Conservation (phyloP, 257 asterid species). For the Fraxinus anomala region DNA sequence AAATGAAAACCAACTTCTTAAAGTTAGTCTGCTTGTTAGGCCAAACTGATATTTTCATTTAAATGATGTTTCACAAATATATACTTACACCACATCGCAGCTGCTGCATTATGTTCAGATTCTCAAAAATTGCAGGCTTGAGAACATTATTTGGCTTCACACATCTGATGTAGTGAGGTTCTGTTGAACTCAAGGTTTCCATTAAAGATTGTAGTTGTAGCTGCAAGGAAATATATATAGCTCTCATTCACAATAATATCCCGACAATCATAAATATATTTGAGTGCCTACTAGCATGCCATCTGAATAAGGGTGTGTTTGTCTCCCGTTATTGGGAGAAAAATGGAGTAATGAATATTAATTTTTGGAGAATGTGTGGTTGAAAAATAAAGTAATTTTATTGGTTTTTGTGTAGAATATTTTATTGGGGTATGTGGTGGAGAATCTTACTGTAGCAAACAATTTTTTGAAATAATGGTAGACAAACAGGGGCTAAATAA, state of each 20-base stretch:
- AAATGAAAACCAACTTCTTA: not conserved
- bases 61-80: slow-evolving; percentile 21
- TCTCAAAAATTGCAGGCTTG: slow-evolving; percentile 96
- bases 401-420: too few relatives aligned
- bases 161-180: slow-evolving; percentile 98
- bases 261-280: slow-evolving; percentile 22
- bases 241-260: not conserved
- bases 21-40: not conserved
- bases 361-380: too few relatives aligned
- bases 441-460: too few relatives aligned
- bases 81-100: slow-evolving; percentile 98
- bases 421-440: too few relatives aligned
- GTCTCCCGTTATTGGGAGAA: too few relatives aligned
- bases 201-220: slow-evolving; percentile 94
- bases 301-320: not conserved
- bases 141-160: slow-evolving; percentile 94
- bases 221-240: slow-evolving; percentile 53
- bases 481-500: not conserved
- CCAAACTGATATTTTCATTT: not conserved
- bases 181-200: slow-evolving; percentile 93
- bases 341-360: too few relatives aligned
- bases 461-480: too few relatives aligned
- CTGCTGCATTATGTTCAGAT: slow-evolving; percentile 85
- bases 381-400: too few relatives aligned
- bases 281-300: slow-evolving; percentile 8